phyloP scores from a whole-genome alignment of 441 rosid genomes.

The Dalechampia spathulata region DNA sequence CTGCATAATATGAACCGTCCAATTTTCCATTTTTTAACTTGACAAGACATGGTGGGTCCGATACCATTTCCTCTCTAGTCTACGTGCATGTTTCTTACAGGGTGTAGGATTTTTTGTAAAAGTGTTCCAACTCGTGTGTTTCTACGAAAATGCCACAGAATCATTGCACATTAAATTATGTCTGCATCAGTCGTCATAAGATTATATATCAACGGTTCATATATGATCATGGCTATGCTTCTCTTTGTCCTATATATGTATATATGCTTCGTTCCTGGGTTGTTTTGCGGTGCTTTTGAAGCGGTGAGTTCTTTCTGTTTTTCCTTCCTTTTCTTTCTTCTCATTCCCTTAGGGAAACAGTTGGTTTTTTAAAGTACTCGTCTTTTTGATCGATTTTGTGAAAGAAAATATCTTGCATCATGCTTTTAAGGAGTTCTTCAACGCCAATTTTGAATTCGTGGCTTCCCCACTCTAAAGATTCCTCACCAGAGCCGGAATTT shows the following conservation, averaged over 20 bases:
- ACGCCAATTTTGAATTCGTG: constrained; percentile 43
- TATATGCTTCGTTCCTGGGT: no score
- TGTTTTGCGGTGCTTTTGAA: no score
- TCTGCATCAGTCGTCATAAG: background rate
- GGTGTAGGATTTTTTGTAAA: background rate
- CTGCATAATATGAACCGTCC: constrained; percentile 6
- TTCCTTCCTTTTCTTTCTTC: no score
- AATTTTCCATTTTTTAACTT: background rate
- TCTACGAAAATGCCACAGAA: background rate
- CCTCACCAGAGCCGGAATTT: constrained; percentile 40
- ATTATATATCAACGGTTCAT: background rate
- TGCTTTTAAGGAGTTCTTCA: constrained; percentile 44
- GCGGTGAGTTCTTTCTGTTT: no score
- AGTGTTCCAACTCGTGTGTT: background rate
- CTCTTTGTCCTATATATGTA: no score
- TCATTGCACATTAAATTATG: background rate
- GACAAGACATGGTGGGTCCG: background rate
- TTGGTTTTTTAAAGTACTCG: no score
- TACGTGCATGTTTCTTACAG: constrained; percentile 5
- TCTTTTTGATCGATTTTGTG: no score
- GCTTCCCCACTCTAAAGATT: constrained; percentile 32
- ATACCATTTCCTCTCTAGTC: no score
- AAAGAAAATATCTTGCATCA: background rate
- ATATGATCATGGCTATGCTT: background rate
- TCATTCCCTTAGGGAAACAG: no score